phyloP scores from a whole-genome alignment of 805 yeast species.

The Ascoidea tarda region DNA sequence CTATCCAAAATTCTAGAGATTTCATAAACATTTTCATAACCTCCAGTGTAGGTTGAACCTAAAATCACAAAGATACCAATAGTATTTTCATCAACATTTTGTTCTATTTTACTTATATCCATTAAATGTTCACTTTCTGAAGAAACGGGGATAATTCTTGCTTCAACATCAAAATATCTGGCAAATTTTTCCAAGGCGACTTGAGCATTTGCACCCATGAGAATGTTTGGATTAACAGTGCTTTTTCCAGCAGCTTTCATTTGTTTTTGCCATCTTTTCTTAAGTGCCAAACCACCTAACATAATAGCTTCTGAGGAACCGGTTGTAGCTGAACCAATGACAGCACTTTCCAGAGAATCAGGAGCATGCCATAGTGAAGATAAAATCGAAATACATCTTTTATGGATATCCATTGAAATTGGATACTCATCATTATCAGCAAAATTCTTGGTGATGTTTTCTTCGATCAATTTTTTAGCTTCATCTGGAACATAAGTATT shows the following conservation, averaged over 20 bases:
- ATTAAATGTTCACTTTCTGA: constrained; percentile 47
- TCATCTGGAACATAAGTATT: constrained; percentile 52
- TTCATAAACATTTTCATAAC: constrained; percentile 62
- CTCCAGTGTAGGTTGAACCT: constrained; percentile 91
- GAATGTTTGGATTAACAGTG: constrained; percentile 57
- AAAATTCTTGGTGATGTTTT: constrained; percentile 72
- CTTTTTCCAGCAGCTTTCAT: constrained; percentile 47
- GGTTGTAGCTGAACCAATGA: constrained; percentile 84
- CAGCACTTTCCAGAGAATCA: constrained; percentile 19
- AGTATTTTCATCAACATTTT: constrained; percentile 75
- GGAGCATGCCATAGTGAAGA: constrained; percentile 76
- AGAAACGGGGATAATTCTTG: constrained; percentile 57
- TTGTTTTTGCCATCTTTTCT: constrained; percentile 72
- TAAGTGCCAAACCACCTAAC: constrained; percentile 88
- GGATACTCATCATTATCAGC: constrained; percentile 95
- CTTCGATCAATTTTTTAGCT: constrained; percentile 39
- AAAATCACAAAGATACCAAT: constrained; percentile 81
- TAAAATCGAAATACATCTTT: constrained; percentile 70
- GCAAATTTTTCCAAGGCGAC: constrained; percentile 93
- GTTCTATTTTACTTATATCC: constrained; percentile 44
- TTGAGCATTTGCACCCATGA: constrained; percentile 89
- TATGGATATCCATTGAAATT: constrained; percentile 61
- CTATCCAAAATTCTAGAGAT: constrained; percentile 56
- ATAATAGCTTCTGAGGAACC: constrained; percentile 92
- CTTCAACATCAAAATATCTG: constrained; percentile 83